phyloP scores from a whole-genome alignment of 2,329 filamentous ascomycete species.

The Escovopsis weberi region DNA sequence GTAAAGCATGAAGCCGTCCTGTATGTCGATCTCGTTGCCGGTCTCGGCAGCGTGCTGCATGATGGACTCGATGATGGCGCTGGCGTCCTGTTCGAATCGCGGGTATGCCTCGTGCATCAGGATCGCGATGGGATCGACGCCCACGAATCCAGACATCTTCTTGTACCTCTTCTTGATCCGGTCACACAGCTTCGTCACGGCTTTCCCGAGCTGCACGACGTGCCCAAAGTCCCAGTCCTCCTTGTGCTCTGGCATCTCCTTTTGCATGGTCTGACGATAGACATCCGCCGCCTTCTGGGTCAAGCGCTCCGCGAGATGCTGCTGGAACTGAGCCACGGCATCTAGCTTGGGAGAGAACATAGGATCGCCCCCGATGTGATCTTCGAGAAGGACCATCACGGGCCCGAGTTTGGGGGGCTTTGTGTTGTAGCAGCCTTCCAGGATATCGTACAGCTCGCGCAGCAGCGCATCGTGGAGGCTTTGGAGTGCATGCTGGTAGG shows the following conservation, averaged over 20 bases:
- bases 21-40: slow-evolving; percentile 63
- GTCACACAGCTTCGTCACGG: slow-evolving; percentile 71
- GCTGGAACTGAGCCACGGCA: slow-evolving; percentile 56
- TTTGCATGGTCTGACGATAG: slow-evolving; percentile 66
- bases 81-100: slow-evolving; percentile 77
- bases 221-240: slow-evolving; percentile 84
- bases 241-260: slow-evolving; percentile 64
- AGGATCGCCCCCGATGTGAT: slow-evolving; percentile 67
- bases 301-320: slow-evolving; percentile 58
- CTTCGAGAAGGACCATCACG: slow-evolving; percentile 66
- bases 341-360: slow-evolving; percentile 57
- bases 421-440: slow-evolving; percentile 78
- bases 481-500: slow-evolving; percentile 62
- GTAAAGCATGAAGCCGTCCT: slow-evolving; percentile 92
- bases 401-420: slow-evolving; percentile 71
- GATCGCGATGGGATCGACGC: slow-evolving; percentile 49
- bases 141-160: slow-evolving; percentile 78
- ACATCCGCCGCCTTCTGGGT: slow-evolving; percentile 60
- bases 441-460: slow-evolving; percentile 73
- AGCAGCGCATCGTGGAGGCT: slow-evolving; percentile 69
- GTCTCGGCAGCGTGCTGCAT: slow-evolving; percentile 55
- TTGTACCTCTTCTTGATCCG: slow-evolving; percentile 86
- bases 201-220: slow-evolving; percentile 76
- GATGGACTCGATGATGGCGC: slow-evolving; percentile 71
- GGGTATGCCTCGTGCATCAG: slow-evolving; percentile 76